Evolutionary conservation across 2,329 filamentous ascomycete species (phyloP).

Genomic region (Cladophialophora carrionii): DNA sequence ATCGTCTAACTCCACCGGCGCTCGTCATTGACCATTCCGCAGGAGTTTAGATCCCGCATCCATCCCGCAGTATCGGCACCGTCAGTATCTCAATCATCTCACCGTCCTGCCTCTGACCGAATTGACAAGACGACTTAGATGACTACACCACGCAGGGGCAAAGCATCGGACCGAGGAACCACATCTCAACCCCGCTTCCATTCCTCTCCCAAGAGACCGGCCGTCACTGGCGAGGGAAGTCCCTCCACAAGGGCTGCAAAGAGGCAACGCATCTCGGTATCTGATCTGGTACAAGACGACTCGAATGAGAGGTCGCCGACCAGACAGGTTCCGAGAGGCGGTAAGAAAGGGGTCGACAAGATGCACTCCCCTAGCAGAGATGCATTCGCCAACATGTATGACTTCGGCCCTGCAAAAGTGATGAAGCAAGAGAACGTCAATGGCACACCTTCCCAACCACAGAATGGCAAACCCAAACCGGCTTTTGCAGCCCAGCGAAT

Average conservation of each 20-base stretch:
- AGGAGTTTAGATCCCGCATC: conserved; percentile 3
- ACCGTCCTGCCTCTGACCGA: conserved; percentile 1
- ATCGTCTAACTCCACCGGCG: neutral
- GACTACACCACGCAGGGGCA: conserved; percentile 34
- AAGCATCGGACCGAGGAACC: conserved; percentile 31
- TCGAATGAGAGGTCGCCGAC: conserved; percentile 23
- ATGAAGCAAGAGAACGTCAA: conserved; percentile 47
- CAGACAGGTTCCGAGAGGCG: conserved; percentile 10
- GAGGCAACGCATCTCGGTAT: conserved; percentile 32
- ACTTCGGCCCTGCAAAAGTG: conserved; percentile 50
- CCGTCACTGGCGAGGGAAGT: conserved; percentile 20
- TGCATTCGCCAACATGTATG: conserved; percentile 57
- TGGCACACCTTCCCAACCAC: conserved; percentile 42
- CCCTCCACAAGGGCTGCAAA: conserved; percentile 28
- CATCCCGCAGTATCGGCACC: conserved; percentile 15
- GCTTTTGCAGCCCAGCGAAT: conserved; percentile 40
- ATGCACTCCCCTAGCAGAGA: conserved; percentile 36
- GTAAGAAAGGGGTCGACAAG: conserved; percentile 24
- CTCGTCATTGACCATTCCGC: conserved; percentile 1
- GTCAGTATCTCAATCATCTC: conserved; percentile 25
- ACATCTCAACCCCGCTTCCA: conserved; percentile 19
- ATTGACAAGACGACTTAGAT: conserved; percentile 31
- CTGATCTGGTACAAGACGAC: conserved; percentile 30
- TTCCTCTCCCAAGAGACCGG: conserved; percentile 23
- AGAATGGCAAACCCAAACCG: conserved; percentile 41